Conservation (phyloP, 768 basidiomycete species). For the Boletus pseudo-olivaceus region DNA sequence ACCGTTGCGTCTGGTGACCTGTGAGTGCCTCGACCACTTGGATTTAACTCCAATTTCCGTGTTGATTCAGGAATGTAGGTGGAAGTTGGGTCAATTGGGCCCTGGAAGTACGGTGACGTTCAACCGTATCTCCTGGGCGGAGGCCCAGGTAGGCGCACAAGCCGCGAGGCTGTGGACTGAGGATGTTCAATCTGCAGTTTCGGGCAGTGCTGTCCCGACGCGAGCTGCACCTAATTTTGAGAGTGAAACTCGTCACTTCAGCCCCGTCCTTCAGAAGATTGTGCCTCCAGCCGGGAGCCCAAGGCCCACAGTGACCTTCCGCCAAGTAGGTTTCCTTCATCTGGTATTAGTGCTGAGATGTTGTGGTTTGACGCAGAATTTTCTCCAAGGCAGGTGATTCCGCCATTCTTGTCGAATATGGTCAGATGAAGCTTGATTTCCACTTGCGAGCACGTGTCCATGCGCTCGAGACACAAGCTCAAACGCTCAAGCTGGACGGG, state of each 20-base stretch:
- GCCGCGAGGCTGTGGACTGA: constrained; percentile 32
- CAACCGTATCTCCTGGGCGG: constrained; percentile 43
- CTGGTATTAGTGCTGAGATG: not conserved
- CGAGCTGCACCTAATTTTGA: not conserved
- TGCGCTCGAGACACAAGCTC: constrained; percentile 44
- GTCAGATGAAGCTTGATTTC: constrained; percentile 50
- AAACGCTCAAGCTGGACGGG: constrained; percentile 31
- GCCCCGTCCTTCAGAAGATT: constrained; percentile 12
- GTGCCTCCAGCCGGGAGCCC: constrained; percentile 2
- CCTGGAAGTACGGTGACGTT: constrained; percentile 56
- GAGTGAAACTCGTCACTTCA: not conserved
- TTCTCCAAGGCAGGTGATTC: constrained; percentile 55
- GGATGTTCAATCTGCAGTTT: constrained; percentile 12
- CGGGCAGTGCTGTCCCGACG: not conserved
- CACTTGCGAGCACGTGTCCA: constrained; percentile 55
- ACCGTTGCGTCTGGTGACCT: constrained; percentile 49
- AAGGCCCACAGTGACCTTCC: constrained; percentile 42
- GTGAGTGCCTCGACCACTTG: constrained; percentile 30
- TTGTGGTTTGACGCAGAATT: not conserved
- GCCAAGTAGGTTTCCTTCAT: constrained; percentile 43
- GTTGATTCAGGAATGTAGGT: constrained; percentile 36
- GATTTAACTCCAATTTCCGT: not conserved
- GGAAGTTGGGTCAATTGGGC: constrained; percentile 65
- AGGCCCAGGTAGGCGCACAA: constrained; percentile 32
- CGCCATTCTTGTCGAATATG: constrained; percentile 62